These are phyloP conservation scores for Yamadazyma sp. DNA, from an alignment of 1,139 yeast species.

Conservation along the genomic window DNA sequence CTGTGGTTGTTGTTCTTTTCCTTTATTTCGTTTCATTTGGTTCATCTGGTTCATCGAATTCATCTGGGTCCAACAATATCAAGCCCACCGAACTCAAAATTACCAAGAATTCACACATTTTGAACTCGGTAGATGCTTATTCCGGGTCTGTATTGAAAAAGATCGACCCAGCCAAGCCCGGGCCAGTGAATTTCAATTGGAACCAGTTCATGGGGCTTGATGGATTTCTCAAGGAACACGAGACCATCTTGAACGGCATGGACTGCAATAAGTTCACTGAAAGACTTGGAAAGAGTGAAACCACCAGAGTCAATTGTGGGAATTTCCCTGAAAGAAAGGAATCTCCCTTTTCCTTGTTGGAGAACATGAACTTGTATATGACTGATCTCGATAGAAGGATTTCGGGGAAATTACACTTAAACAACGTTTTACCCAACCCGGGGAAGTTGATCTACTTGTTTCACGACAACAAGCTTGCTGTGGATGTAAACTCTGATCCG, in stretches of 20 bases:
- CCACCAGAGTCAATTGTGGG: conserved; percentile 14
- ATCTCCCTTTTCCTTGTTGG: conserved; percentile 11
- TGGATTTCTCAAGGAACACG: conserved; percentile 9
- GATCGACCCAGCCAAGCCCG: neutral
- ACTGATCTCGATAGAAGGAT: conserved; percentile 11
- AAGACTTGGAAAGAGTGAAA: conserved; percentile 13
- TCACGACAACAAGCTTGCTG: conserved; percentile 12
- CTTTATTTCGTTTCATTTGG: neutral
- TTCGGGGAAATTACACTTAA: conserved; percentile 12
- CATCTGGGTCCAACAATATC: neutral
- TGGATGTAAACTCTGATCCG: conserved; percentile 12
- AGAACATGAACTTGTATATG: conserved; percentile 14
- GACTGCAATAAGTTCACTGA: conserved; percentile 15
- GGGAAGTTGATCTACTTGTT: conserved; percentile 13
- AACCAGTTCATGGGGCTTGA: conserved; percentile 12
- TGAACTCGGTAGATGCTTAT: conserved; percentile 9
- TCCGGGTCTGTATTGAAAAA: conserved; percentile 7
- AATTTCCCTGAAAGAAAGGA: conserved; percentile 14
- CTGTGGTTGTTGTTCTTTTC: neutral
- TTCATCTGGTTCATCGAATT: no score
- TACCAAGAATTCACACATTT: conserved; percentile 4
- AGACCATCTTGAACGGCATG: conserved; percentile 8
- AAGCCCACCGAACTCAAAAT: neutral
- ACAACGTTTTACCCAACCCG: conserved; percentile 16
- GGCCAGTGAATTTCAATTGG: conserved; percentile 15